Conservation (phyloP, 2,329 filamentous ascomycete genomes). For the Pseudogymnoascus destructans region DNA sequence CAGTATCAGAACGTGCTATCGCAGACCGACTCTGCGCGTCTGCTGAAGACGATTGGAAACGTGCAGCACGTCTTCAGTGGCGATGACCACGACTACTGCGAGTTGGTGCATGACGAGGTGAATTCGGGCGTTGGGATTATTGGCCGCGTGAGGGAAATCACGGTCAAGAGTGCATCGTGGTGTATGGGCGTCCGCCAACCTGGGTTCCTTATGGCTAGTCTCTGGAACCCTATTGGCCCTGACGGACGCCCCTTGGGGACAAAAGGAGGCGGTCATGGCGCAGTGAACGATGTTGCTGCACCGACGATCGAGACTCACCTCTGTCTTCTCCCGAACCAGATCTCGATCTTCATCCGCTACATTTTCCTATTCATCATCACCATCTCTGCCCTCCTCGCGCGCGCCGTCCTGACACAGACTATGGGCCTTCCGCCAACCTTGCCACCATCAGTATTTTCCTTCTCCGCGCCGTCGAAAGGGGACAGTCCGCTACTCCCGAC, state of each 20-base stretch:
- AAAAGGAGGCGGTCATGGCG: constrained; percentile 19
- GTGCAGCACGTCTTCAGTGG: constrained; percentile 82
- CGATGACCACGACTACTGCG: constrained; percentile 97
- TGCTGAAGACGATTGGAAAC: constrained; percentile 68
- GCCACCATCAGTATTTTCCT: constrained; percentile 13
- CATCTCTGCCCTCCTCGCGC: constrained; percentile 36
- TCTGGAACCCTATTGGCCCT: constrained; percentile 80
- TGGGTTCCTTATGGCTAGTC: constrained; percentile 74
- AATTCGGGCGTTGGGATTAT: constrained; percentile 38
- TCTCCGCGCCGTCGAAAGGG: constrained; percentile 14
- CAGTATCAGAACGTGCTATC: constrained; percentile 95
- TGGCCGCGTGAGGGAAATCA: constrained; percentile 61
- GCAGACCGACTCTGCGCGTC: constrained; percentile 57
- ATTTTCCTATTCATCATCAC: constrained; percentile 45
- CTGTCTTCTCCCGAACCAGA: constrained; percentile 79
- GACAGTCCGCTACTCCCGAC: constrained; percentile 9
- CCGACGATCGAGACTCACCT: constrained; percentile 75
- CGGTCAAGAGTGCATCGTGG: constrained; percentile 90
- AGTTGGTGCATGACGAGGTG: constrained; percentile 58
- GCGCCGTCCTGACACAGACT: constrained; percentile 42
- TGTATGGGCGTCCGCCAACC: constrained; percentile 87
- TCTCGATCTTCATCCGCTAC: constrained; percentile 74
- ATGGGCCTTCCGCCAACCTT: neutral
- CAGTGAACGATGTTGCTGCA: constrained; percentile 27
- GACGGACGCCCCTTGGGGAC: constrained; percentile 34